These are phyloP conservation scores for Nakazawaea holstii DNA, from an alignment of 805 yeast species.

Conservation along the genomic window DNA sequence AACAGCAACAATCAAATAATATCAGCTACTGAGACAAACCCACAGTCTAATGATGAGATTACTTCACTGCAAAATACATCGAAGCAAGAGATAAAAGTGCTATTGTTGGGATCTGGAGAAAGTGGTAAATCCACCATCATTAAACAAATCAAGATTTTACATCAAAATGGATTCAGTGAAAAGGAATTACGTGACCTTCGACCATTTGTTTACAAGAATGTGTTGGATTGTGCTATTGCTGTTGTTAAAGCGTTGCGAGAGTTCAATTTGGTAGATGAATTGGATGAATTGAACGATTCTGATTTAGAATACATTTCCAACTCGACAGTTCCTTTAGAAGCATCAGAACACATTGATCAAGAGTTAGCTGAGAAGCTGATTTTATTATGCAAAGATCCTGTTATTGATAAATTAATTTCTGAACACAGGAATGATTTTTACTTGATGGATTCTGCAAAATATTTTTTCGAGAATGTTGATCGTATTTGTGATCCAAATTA, in stretches of 20 bases:
- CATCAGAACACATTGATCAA: conserved; percentile 46
- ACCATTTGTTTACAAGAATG: conserved; percentile 73
- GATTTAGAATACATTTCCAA: conserved; percentile 40
- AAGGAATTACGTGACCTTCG: conserved; percentile 71
- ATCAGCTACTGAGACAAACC: neutral
- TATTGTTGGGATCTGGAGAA: conserved; percentile 85
- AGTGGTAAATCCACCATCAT: conserved; percentile 77
- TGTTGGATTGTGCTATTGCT: conserved; percentile 70
- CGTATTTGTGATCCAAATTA: conserved; percentile 58
- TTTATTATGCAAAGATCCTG: conserved; percentile 50
- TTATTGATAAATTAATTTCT: conserved; percentile 51
- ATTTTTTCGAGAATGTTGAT: conserved; percentile 63
- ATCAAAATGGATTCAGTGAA: conserved; percentile 64
- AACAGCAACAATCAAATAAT: neutral
- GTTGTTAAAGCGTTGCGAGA: conserved; percentile 61
- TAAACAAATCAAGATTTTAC: conserved; percentile 76
- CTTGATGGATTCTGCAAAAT: conserved; percentile 78
- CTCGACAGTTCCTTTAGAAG: conserved; percentile 48
- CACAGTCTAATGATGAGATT: neutral
- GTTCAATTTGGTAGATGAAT: conserved; percentile 32
- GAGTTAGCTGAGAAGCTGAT: conserved; percentile 42
- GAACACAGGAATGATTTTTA: conserved; percentile 67
- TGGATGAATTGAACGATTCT: conserved; percentile 26
- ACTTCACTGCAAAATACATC: conserved; percentile 1
- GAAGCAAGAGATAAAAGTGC: conserved; percentile 59